These are phyloP conservation scores for Boletus subparvulus DNA, from an alignment of 768 basidiomycete genomes.

Conservation along the genomic window DNA sequence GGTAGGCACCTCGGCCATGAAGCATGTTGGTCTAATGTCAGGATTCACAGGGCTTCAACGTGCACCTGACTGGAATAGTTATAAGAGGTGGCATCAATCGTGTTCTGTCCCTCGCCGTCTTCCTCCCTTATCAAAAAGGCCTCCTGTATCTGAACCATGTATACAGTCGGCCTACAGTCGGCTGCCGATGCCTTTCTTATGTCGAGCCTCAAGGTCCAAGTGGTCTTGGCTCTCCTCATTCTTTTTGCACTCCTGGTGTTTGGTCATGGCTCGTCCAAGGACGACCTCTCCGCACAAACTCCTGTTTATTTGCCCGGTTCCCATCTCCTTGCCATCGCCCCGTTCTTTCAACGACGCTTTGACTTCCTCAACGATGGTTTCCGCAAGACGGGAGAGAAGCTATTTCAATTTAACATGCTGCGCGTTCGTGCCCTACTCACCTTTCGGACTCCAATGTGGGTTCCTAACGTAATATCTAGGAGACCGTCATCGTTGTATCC, in stretches of 20 bases:
- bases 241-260: slow-evolving; percentile 42
- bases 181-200: slow-evolving; percentile 38
- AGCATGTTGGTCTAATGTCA: slow-evolving; percentile 27
- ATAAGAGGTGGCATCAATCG: slow-evolving; percentile 28
- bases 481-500: slow-evolving; percentile 73
- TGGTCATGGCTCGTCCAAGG: slow-evolving; percentile 40
- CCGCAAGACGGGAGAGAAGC: slow-evolving; percentile 58
- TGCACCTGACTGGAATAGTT: slow-evolving; percentile 19
- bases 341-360: slow-evolving; percentile 68
- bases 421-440: slow-evolving; percentile 44
- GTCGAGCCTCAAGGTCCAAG: slow-evolving; percentile 33
- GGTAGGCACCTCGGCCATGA: slow-evolving; percentile 23
- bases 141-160: slow-evolving; percentile 35
- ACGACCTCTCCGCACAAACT: slow-evolving; percentile 41
- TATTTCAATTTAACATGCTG: slow-evolving; percentile 71
- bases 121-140: slow-evolving; percentile 25
- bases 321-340: slow-evolving; percentile 55
- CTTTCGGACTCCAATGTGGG: slow-evolving; percentile 12
- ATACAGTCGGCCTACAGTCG: slow-evolving; percentile 42
- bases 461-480: slow-evolving; percentile 41
- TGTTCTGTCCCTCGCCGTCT: slow-evolving; percentile 21
- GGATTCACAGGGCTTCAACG: slow-evolving; percentile 24
- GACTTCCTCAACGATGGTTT: slow-evolving; percentile 77
- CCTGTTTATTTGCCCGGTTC: slow-evolving; percentile 59
- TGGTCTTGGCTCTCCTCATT: slow-evolving; percentile 34